Base-by-base conservation (phyloP, 805 yeast species). In the Ogataea chonburiensis region DNA sequence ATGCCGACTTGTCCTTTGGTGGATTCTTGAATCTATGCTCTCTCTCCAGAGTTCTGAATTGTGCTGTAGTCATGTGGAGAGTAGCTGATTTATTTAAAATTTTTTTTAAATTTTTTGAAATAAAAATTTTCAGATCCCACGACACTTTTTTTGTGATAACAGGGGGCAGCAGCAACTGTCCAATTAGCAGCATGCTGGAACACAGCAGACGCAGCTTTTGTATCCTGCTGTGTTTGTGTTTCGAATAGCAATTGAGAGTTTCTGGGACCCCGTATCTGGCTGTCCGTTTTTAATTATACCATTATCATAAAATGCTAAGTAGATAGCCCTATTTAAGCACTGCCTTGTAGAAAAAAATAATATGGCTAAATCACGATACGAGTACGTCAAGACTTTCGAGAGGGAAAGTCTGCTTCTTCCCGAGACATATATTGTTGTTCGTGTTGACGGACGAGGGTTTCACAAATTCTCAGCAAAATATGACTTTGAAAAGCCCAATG, bases 371-470 rank as follows among this genome's bases (percentile, higher is more conserved):
- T 84, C 94, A 3, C 67, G 87, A 43, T 91, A 73, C 56, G 96
- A 89, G 56, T 93, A 91, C 57, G 98, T 89, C 28, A 80, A 77
- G 50, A 62, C 64, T 37, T 93, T 86, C 60, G 98, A 93, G 58
- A 66, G 75, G 20, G 91, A 85, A 39, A 77, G 77, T 47, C 62
- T 64, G 19, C 68, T 93, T 4, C 70, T 93, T 0, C 96, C 89
- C 2, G 82, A 86, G 40, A 78, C 94, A 0, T 81, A 80, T 60
- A 79, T 93, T 7, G 81, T 93, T 7, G 75, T 93, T 3, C 70
- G 98, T 27, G 78, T 93, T 0, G 98, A 93, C 54, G 98, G 98
- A 1, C 75, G 93, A 46, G 95, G 96, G 16, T 93, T 93, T 58
- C 98, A 93, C 62, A 81, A 78, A 49, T 82, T 93, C 50, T 79